Base-by-base conservation (phyloP, 305 asterid species). In the Fraxinus platypoda region DNA sequence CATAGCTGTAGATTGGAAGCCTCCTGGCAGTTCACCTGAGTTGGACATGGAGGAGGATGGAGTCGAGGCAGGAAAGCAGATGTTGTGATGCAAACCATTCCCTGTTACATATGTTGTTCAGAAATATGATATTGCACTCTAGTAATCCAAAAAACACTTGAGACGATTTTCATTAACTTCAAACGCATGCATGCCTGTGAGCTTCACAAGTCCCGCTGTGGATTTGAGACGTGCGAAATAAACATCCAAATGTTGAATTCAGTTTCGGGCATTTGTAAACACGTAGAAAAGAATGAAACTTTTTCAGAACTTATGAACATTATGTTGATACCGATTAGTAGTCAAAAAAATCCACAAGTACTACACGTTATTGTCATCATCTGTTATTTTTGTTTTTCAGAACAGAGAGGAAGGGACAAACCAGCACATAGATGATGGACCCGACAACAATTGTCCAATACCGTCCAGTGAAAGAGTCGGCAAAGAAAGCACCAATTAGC, bases 41-140 rank as follows among this genome's bases (percentile, higher is more conserved):
- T 86, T 11, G 97, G 94, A 79, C 97, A 93, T 1, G 90, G 92
- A 2, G 92, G 95, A 0, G 98, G 97, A 7, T 88, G 97, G 35
- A 94, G 90, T 35, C 83, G 86, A 31, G 95, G 98, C 75, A 94
- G 77, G 76, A 83, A 79, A n/a, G 95, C 91, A 0, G 97, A 93
- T 8, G 87, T 64, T n/a, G 97, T 92, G 76, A 92, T 89, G 4
- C 90, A 87, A 6, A 92, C 81, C 94, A 94, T 83, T 49, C 97
- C 97, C 98, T 93, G 86, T 72, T 26, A 84, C 52, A 81, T 30
- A 13, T 70, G 21, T 70, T 28, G 38, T 70, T 70, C 11, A 26
- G 17, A 8, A 19, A n/a, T 57, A n/a, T 19, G 66, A 57, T 57
- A 8, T 25, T 23, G 6, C 33, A 23, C 25, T 2, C 28, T 23